Percentiles rank a stretch among this genome's conserved stretches.
phyloP scores from a whole-genome alignment of 768 basidiomycete species.

The Clathrus columnatus region DNA sequence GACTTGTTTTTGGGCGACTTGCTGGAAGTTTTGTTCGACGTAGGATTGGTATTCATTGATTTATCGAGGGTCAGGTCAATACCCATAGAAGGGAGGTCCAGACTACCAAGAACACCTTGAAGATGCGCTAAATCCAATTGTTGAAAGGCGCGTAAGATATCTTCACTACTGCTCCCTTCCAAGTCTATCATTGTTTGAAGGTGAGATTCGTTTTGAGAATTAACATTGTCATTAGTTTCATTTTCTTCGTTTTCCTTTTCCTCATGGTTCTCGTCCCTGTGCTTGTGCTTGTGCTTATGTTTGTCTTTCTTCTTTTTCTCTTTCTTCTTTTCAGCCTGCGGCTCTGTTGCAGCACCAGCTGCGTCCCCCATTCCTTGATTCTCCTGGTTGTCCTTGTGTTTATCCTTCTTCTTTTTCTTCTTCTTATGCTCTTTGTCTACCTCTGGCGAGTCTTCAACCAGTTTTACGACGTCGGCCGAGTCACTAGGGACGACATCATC shows the following conservation, averaged over 20 bases:
- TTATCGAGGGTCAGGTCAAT: constrained; percentile 59
- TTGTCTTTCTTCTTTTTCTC: constrained; percentile 9
- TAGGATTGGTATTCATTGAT: constrained; percentile 38
- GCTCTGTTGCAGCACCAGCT: not conserved
- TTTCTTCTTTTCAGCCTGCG: not conserved
- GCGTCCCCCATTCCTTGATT: not conserved
- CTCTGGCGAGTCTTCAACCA: not conserved
- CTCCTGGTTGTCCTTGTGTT: not conserved
- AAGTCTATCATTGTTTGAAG: constrained; percentile 24
- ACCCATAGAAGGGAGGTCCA: constrained; percentile 47
- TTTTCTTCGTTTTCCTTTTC: constrained; percentile 13
- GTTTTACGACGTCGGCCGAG: no score
- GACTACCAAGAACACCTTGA: constrained; percentile 52
- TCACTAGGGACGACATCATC: no score
- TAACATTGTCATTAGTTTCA: constrained; percentile 21
- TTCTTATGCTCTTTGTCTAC: not conserved
- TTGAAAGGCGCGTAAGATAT: constrained; percentile 64
- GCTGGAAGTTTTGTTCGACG: constrained; percentile 16
- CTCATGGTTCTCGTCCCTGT: constrained; percentile 24
- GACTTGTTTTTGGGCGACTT: not conserved
- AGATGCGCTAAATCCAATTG: constrained; percentile 67
- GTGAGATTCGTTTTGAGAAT: constrained; percentile 25
- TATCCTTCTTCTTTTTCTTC: constrained; percentile 16
- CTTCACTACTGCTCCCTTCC: constrained; percentile 52
- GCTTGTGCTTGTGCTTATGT: constrained; percentile 23